phyloP scores from a whole-genome alignment of 2,329 filamentous ascomycete species.

The Ploettnerulaceae sp. region DNA sequence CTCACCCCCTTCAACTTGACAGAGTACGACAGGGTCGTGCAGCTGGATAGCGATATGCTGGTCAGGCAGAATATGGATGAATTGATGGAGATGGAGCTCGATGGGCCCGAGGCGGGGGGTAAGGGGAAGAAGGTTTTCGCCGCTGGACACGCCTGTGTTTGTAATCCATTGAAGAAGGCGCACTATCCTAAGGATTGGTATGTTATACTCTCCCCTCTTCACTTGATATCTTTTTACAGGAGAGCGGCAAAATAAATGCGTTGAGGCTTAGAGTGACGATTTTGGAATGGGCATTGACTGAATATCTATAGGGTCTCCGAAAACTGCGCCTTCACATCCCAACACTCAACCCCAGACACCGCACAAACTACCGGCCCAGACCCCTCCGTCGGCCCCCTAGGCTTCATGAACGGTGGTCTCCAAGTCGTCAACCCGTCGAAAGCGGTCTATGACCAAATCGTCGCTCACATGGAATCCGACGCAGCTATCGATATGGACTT shows the following conservation, averaged over 20 bases:
- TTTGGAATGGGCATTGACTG: too few species aligned
- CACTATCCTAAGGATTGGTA: constrained; percentile 76
- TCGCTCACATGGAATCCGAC: constrained; percentile 44
- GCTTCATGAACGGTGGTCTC: constrained; percentile 52
- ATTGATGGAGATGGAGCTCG: constrained; percentile 76
- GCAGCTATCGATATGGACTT: constrained; percentile 48
- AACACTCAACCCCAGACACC: constrained; percentile 43
- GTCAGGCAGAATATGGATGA: constrained; percentile 84
- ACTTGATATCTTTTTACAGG: too few species aligned
- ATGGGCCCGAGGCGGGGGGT: constrained; percentile 48
- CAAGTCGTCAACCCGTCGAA: constrained; percentile 51
- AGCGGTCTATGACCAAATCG: constrained; percentile 46
- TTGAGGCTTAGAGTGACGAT: too few species aligned
- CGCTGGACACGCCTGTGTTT: constrained; percentile 78
- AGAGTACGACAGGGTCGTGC: constrained; percentile 74
- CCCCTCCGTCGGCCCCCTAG: constrained; percentile 44
- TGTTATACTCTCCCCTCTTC: constrained; percentile 14
- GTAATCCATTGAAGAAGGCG: constrained; percentile 71
- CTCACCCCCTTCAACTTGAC: constrained; percentile 71
- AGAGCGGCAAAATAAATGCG: too few species aligned
- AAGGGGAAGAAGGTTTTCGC: constrained; percentile 65
- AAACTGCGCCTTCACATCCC: constrained; percentile 55
- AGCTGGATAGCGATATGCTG: constrained; percentile 87
- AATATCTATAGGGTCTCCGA: constrained; percentile 45
- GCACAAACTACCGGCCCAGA: constrained; percentile 45